Base-by-base conservation (phyloP, 2,329 filamentous ascomycete species). In the Ceratocystis papillata region DNA sequence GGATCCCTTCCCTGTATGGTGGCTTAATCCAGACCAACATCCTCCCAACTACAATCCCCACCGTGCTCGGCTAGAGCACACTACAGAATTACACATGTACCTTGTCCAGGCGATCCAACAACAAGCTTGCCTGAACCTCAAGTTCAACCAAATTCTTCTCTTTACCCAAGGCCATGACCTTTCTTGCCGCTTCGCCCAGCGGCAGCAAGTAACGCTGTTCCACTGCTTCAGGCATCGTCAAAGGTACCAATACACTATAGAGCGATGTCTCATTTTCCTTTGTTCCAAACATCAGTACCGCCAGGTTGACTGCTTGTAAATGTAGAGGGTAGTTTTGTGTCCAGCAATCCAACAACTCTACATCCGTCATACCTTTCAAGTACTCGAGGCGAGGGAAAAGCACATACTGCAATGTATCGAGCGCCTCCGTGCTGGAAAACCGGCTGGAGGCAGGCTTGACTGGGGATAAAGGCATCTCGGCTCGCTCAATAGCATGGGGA, bases 221-320 rank as follows among this genome's bases (percentile, higher is more conserved):
- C 25, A 86, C 80, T 0, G 82, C 80, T 7, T 79, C 77, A 0
- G 79, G 78, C 80, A 85, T 83, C 0, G 81, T 82, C 1, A 74
- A 75, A 1, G 84, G 84, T 8, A 83, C 77, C 5, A 85, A 33
- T 17, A 68, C 72, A 33, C 67, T 55, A 41, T 65, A 68, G n/a
- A 55, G 41, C 41, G 65, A 67, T 57, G 79, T 74, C 65, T 73
- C 75, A 72, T 78, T 80, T 22, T 73, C 74, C 45, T 75, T 73
- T 6, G 78, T 76, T 3, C 75, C 74, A 68, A 68, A 68, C 44
- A 68, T 20, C 50, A 68, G 50, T n/a, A 82, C 78, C 6, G 80
- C 79, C 72, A 87, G 85, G 70, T 86, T 87, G 67, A 81, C 80
- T 0, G 81, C 81, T 69, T 86, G 82, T 68, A 86, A 75, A 64